These are phyloP conservation scores for Penicillium olsonii DNA, from an alignment of 2,329 filamentous ascomycete genomes.

Conservation along the genomic window DNA sequence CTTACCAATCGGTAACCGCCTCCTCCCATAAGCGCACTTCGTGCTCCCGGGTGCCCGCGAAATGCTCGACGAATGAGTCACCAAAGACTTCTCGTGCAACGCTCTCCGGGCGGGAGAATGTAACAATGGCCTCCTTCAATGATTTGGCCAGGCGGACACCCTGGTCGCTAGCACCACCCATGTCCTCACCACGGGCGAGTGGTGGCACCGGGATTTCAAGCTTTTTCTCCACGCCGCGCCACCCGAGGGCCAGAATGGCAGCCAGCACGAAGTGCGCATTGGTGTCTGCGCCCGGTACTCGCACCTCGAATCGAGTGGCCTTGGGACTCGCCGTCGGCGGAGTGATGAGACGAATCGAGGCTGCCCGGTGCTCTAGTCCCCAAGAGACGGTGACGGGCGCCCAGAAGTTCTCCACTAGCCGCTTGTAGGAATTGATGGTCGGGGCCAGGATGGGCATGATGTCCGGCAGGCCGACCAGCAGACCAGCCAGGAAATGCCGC, in stretches of 20 bases:
- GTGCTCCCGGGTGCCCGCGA: conserved; percentile 86
- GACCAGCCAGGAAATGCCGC: conserved; percentile 86
- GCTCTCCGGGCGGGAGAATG: conserved; percentile 76
- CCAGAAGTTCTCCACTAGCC: conserved; percentile 98
- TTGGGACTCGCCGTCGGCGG: conserved; percentile 82
- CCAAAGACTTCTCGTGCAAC: conserved; percentile 93
- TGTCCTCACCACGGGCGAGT: conserved; percentile 79
- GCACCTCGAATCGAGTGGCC: conserved; percentile 88
- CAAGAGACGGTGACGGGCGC: conserved; percentile 96
- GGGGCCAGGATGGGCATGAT: conserved; percentile 95
- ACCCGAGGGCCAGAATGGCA: conserved; percentile 83
- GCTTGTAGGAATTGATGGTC: conserved; percentile 97
- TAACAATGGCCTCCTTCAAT: conserved; percentile 77
- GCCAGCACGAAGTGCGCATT: conserved; percentile 87
- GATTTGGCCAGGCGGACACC: conserved; percentile 80
- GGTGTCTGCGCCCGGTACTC: conserved; percentile 89
- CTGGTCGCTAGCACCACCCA: conserved; percentile 70
- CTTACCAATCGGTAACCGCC: conserved; percentile 93
- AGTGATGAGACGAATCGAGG: conserved; percentile 84
- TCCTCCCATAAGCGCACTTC: conserved; percentile 91
- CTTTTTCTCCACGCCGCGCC: conserved; percentile 90
- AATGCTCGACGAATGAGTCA: conserved; percentile 94
- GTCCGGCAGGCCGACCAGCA: conserved; percentile 85
- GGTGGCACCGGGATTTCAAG: conserved; percentile 79
- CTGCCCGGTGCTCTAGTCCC: conserved; percentile 93